Evolutionary conservation across 73 alveolate species (phyloP).

Genomic region (Stentor roeselii): DNA sequence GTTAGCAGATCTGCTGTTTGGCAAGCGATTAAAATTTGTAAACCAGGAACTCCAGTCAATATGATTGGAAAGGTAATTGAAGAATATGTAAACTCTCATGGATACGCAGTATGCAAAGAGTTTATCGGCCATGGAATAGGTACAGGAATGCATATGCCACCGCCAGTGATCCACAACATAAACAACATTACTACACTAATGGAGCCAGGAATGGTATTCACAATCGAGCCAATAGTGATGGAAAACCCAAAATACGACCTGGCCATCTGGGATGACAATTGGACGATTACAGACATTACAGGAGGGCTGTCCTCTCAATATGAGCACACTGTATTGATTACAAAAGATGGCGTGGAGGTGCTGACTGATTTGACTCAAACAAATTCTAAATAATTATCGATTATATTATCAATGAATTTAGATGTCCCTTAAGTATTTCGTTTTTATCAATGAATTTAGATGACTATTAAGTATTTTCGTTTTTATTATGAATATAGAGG

Average conservation of each 20-base stretch:
- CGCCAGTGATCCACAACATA: slow-evolving; percentile 70
- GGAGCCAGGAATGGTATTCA: slow-evolving; percentile 89
- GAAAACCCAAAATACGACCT: slow-evolving; percentile 55
- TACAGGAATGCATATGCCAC: slow-evolving; percentile 83
- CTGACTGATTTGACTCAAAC: slow-evolving; percentile 57
- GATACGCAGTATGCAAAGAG: slow-evolving; percentile 65
- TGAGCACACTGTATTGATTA: slow-evolving; percentile 93
- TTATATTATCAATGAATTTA: too few relatives aligned
- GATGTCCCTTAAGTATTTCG: too few relatives aligned
- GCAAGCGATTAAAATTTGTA: slow-evolving; percentile 78
- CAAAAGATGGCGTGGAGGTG: slow-evolving; percentile 91
- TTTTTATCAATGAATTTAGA: too few relatives aligned
- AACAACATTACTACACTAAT: slow-evolving; percentile 47
- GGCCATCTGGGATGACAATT: slow-evolving; percentile 77
- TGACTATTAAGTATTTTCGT: too few relatives aligned
- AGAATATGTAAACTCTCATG: slow-evolving; percentile 56
- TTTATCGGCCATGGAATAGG: slow-evolving; percentile 96
- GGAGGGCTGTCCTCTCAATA: slow-evolving; percentile 77
- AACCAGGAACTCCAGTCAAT: slow-evolving; percentile 78
- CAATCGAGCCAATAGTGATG: slow-evolving; percentile 93
- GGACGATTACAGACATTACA: slow-evolving; percentile 83
- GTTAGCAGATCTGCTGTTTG: slow-evolving; percentile 65
- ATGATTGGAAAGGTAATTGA: slow-evolving; percentile 81
- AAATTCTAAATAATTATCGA: too few relatives aligned
- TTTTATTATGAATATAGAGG: too few relatives aligned